A percentile compares a stretch with the other conserved stretches of the same genome.
Conservation (phyloP, 345 rosid species). For the Eucalyptus pauciflora region DNA sequence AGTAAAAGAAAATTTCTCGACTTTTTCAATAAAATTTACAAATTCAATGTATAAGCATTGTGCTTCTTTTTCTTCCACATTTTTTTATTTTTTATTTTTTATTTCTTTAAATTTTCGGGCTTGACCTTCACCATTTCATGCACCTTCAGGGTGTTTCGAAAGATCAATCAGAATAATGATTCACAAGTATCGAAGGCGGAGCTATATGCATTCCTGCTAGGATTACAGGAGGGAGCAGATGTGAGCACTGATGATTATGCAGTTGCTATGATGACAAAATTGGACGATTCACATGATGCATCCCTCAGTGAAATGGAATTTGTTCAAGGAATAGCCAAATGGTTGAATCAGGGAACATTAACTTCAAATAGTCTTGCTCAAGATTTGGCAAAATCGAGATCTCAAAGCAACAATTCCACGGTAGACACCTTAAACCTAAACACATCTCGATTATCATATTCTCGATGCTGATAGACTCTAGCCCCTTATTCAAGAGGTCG, state of each 20-base stretch:
- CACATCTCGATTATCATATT: background rate
- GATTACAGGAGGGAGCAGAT: conserved; percentile 19
- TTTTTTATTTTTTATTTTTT: background rate
- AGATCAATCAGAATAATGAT: conserved; percentile 10
- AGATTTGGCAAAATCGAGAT: background rate
- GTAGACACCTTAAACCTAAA: conserved; percentile 1
- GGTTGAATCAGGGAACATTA: conserved; percentile 10
- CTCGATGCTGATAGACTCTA: background rate
- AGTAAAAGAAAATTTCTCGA: background rate
- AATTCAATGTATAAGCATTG: background rate
- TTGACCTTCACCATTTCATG: background rate
- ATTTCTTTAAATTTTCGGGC: background rate
- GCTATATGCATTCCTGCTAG: conserved; percentile 17
- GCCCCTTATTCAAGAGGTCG: background rate
- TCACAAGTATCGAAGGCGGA: conserved; percentile 8
- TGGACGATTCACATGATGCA: conserved; percentile 10
- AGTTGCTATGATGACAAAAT: conserved; percentile 11
- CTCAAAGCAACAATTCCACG: background rate
- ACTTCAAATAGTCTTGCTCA: background rate
- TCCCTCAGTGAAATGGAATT: conserved; percentile 17
- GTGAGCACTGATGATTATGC: conserved; percentile 5
- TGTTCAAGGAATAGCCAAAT: conserved; percentile 11
- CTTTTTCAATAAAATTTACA: background rate
- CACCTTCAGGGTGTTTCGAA: conserved; percentile 17
- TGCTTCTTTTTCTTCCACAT: background rate